Evolutionary conservation across 805 yeast genomes (phyloP), one percentile per base, ranked within the genome.

Genomic region (Ogataea angusta): DNA sequence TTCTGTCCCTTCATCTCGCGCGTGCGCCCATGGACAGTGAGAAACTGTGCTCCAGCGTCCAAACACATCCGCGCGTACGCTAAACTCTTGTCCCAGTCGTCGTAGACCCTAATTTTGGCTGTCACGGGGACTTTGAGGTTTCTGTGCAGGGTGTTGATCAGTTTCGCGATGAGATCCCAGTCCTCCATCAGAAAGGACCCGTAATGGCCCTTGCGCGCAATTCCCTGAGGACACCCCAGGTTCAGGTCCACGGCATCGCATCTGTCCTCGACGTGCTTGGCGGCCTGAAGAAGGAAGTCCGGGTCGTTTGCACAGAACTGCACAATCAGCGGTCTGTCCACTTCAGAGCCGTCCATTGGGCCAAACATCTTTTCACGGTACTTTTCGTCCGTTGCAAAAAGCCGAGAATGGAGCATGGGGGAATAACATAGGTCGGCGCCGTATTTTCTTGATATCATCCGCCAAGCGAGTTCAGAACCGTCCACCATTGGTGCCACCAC

Each of bases 401-500:
- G 66, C 35, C 89, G 72, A 3, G 99, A 95, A 63, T 93, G 98
- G 50, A 85, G 76, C 99, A 93, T 93, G 3, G 99, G 99, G 0
- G 98, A 86, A 56, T 91, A 93, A 56, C 96, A 87, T 24, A 93
- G 68, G 2, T 89, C 87, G 0, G 99, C 98, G 3, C 99, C 99
- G 54, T 90, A 83, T 44, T 74, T 70, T 41, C 98, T 73, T 3
- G 95, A 85, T 12, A 93, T 67, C 13, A 86, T 74, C 49, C 99
- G 72, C 98, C 98, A 93, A 2, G 95, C 98, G 14, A 93, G 71
- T 57, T 93, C 99, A 3, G 91, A 81, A 51, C 89, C 97, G 62
- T 93, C 99, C 14, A 93, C 99, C 97, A 93, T 91, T 2, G 99
- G 99, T 3, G 98, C 99, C 15, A 93, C 93, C 18, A 93, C 82